Evolutionary conservation across 768 basidiomycete species (phyloP).

Genomic region (Tremella fuciformis): DNA sequence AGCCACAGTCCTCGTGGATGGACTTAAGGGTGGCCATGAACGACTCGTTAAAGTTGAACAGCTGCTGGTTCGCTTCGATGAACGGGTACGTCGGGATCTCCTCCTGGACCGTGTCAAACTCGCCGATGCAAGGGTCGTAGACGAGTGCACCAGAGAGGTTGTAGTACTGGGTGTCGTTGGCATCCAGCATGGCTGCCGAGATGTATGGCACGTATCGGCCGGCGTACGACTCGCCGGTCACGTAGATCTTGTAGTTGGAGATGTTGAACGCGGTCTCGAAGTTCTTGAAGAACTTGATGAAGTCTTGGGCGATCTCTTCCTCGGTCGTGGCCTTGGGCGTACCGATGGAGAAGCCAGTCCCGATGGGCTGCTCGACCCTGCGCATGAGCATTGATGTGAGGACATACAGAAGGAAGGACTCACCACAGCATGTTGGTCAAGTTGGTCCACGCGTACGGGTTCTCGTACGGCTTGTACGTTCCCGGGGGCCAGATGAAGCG

Average conservation of each 20-base stretch:
- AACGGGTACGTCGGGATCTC: conserved; percentile 4
- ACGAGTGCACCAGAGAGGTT: conserved; percentile 6
- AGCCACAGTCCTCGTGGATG: conserved; percentile 11
- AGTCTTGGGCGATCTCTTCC: conserved; percentile 14
- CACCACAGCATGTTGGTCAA: conserved; percentile 12
- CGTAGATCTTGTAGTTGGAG: conserved; percentile 5
- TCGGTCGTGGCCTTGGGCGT: conserved; percentile 8
- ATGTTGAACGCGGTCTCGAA: conserved; percentile 5
- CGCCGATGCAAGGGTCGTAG: conserved; percentile 1
- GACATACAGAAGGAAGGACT: too few relatives aligned
- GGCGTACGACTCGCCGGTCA: conserved; percentile 12
- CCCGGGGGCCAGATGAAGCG: conserved; percentile 1
- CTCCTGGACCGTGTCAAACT: background rate
- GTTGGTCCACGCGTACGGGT: conserved; percentile 7
- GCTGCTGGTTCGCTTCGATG: conserved; percentile 1
- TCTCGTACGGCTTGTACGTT: background rate
- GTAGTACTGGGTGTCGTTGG: conserved; percentile 7
- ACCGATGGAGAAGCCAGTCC: conserved; percentile 9
- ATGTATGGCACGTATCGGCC: conserved; percentile 11
- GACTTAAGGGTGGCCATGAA: conserved; percentile 5
- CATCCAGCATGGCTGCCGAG: conserved; percentile 2
- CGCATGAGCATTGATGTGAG: background rate
- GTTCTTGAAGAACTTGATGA: conserved; percentile 12
- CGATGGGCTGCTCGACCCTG: conserved; percentile 13
- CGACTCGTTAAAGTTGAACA: conserved; percentile 12